Base-by-base conservation (phyloP, 306 rosid species). In the Corylus americana region DNA sequence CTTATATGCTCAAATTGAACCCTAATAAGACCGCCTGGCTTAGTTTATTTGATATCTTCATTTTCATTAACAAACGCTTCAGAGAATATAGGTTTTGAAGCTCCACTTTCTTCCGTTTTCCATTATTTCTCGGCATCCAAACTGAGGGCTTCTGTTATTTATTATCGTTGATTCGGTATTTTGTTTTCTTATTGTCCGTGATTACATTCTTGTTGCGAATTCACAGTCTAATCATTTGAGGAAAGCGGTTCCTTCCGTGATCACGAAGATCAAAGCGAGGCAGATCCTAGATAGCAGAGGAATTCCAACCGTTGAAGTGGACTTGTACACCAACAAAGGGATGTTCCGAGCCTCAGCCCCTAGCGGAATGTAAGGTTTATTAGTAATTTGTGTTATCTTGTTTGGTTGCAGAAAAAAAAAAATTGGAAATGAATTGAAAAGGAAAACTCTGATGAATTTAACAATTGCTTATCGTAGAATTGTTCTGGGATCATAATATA, bases 261-360 rank as follows among this genome's bases (percentile, higher is more conserved):
- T 93, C 55, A 93, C 91, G 27, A 95, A 83, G 82, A 80, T 92
- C 14, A 95, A 86, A 82, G 99, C 98, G 39, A 86, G 99, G 74
- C 99, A 95, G 91, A 93, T 95, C 83, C 96, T 95, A 5, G 99
- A 95, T 75, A 95, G 99, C 84, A 88, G 99, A 87, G 99, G 99
- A 66, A 86, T 90, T 87, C 98, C 99, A 3, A 95, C 99, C 5
- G 96, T 95, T 49, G 99, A 95, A 85, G 98, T 91, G 7, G 99
- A 95, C 49, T 80, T 95, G 59, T 79, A 78, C 83, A 95, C 98
- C 73, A 93, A 92, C 83, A 93, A 90, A 85, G 94, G 92, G 82
- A 69, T 88, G 63, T 93, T 90, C 80, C 91, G 95, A 16, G 96
- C 99, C 84, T 91, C 99, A 5, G 91, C 92, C 80, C 98, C 98